Percentiles rank a stretch among this genome's conserved stretches.
phyloP scores from a whole-genome alignment of 148 eudicot genomes.

The Persicaria tinctoria region DNA sequence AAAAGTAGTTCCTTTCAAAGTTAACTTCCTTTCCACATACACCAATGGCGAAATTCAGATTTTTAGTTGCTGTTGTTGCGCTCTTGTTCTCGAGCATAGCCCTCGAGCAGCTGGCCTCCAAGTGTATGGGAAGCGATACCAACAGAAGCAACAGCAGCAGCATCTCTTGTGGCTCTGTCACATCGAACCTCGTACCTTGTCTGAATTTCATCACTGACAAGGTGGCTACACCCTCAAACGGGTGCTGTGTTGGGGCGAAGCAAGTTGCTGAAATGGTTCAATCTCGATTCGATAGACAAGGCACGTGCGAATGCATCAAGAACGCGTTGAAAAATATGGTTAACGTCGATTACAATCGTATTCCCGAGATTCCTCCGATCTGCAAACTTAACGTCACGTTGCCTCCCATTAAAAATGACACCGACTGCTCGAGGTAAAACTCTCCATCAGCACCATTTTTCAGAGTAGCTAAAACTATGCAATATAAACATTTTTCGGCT shows the following conservation, averaged over 20 bases:
- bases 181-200: neutral
- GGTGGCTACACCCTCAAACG: neutral
- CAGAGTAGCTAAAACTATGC: too few species aligned
- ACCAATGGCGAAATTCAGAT: neutral
- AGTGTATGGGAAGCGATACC: neutral
- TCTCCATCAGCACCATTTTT: neutral
- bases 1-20: neutral
- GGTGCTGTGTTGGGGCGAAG: neutral
- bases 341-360: neutral
- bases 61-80: neutral
- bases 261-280: neutral
- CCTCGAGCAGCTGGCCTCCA: neutral
- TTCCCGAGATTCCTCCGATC: neutral
- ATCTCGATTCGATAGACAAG: neutral
- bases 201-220: neutral
- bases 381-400: neutral
- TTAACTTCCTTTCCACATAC: neutral
- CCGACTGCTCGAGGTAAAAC: slow-evolving; percentile 1
- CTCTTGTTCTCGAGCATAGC: neutral
- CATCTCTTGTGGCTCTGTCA: neutral
- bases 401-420: neutral
- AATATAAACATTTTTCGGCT: too few species aligned
- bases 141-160: neutral
- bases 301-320: slow-evolving; percentile 1
- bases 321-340: neutral